Conservation (phyloP, 805 yeast species). For the Lipomyces starkeyi region DNA sequence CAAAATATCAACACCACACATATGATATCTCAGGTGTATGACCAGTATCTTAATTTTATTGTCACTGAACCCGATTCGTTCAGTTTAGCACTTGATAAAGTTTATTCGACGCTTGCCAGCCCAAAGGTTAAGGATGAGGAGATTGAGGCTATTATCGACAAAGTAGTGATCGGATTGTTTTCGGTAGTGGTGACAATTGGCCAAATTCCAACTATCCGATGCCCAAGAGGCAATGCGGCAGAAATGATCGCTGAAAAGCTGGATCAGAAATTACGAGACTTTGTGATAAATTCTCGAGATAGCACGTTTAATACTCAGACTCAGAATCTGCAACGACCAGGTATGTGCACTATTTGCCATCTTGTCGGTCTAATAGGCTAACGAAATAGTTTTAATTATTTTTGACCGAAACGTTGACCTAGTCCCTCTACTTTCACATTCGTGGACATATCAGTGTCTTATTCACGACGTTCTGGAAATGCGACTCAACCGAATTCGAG, state of each 20-base stretch:
- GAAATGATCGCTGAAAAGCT: conserved; percentile 88
- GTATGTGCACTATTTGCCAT: conserved; percentile 12
- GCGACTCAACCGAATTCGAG: conserved; percentile 78
- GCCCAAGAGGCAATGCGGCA: conserved; percentile 93
- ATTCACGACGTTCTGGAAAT: conserved; percentile 89
- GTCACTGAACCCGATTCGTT: conserved; percentile 94
- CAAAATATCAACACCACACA: conserved; percentile 72
- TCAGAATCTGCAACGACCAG: conserved; percentile 20
- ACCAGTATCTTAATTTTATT: conserved; percentile 88
- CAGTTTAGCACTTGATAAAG: conserved; percentile 69
- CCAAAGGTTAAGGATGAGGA: conserved; percentile 76
- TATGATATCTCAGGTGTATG: conserved; percentile 85
- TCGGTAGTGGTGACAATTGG: conserved; percentile 58
- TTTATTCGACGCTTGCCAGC: conserved; percentile 71
- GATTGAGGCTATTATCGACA: conserved; percentile 70
- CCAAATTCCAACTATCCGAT: conserved; percentile 85
- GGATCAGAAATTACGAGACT: conserved; percentile 83
- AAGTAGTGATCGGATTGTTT: conserved; percentile 79
- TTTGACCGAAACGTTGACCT: conserved; percentile 90
- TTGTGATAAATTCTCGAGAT: conserved; percentile 70
- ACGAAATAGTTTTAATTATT: conserved; percentile 65
- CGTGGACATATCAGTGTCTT: conserved; percentile 97
- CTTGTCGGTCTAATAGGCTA: conserved; percentile 11
- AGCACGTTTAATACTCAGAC: conserved; percentile 28
- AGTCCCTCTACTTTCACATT: conserved; percentile 92